phyloP scores from a whole-genome alignment of 192 early-diverging fungal species.

The Podochytrium sp. region DNA sequence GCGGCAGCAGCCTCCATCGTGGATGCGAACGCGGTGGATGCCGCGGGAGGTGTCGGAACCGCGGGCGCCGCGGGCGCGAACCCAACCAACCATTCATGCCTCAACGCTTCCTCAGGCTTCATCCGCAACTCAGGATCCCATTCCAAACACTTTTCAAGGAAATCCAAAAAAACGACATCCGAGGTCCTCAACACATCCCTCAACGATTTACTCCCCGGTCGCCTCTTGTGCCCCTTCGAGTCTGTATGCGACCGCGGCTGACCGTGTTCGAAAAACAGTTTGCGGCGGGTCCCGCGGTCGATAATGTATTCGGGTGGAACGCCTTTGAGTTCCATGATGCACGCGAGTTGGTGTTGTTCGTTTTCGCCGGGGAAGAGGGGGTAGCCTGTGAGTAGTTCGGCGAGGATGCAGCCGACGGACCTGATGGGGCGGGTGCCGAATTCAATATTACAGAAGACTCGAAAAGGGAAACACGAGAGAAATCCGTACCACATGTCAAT shows the following conservation, averaged over 20 bases:
- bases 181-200: slow-evolving; percentile 71
- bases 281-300: slow-evolving; percentile 77
- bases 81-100: slow-evolving; percentile 60
- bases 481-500: slow-evolving; percentile 99
- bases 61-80: slow-evolving; percentile 22
- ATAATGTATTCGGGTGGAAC: slow-evolving; percentile 78
- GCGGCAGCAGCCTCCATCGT: too few species aligned
- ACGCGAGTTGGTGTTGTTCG: slow-evolving; percentile 93
- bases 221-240: slow-evolving; percentile 87
- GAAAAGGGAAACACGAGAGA: too few species aligned
- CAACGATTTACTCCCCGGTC: slow-evolving; percentile 78
- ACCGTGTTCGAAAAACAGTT: slow-evolving; percentile 76
- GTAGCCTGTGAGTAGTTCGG: slow-evolving; percentile 80
- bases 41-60: background rate
- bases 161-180: slow-evolving; percentile 86
- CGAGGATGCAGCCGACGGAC: slow-evolving; percentile 91
- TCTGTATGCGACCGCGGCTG: slow-evolving; percentile 70
- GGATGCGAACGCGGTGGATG: background rate
- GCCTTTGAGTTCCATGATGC: slow-evolving; percentile 94
- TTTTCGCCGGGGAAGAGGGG: slow-evolving; percentile 98
- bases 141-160: slow-evolving; percentile 78
- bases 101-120: slow-evolving; percentile 83
- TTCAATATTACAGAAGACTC: too few species aligned
- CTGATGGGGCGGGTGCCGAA: too few species aligned
- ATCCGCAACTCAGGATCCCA: slow-evolving; percentile 95